phyloP scores from a whole-genome alignment of 2,329 filamentous ascomycete genomes.

The Fusarium tupiense region DNA sequence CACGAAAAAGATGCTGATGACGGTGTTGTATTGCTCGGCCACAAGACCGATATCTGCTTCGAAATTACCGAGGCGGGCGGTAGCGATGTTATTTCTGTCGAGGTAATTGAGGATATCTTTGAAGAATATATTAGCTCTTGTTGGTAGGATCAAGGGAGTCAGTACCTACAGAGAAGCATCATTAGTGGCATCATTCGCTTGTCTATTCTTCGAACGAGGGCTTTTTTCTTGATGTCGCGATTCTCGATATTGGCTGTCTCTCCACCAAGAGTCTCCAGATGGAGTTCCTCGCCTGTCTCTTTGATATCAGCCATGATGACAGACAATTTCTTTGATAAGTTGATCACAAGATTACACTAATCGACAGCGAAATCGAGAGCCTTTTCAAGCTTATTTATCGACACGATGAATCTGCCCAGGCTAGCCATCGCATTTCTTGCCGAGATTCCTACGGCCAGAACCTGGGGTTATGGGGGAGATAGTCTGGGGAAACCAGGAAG shows the following conservation, averaged over 20 bases:
- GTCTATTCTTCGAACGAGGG: slow-evolving; percentile 1
- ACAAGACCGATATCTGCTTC: slow-evolving; percentile 20
- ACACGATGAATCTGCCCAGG: background rate
- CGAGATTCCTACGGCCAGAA: background rate
- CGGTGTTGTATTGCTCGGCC: slow-evolving; percentile 10
- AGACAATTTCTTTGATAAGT: background rate
- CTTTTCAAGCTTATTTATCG: background rate
- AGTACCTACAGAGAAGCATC: slow-evolving; percentile 1
- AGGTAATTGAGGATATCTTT: slow-evolving; percentile 8
- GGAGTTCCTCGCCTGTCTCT: background rate
- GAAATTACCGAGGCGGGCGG: slow-evolving; percentile 14
- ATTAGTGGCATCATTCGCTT: slow-evolving; percentile 22
- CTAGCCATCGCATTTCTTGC: background rate
- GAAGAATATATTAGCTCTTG: background rate
- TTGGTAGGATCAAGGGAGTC: accelerated
- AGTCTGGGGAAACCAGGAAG: background rate
- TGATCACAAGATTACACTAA: too few relatives aligned
- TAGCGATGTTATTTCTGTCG: slow-evolving; percentile 23
- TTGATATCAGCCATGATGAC: background rate
- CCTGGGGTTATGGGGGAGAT: background rate
- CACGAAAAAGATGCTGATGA: slow-evolving; percentile 61
- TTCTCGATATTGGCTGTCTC: background rate
- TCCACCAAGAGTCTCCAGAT: background rate
- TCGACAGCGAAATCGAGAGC: background rate
- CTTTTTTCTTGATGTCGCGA: background rate